These are phyloP conservation scores for Naegleria lovaniensis DNA, from an alignment of 208 protist genomes.

Conservation along the genomic window DNA sequence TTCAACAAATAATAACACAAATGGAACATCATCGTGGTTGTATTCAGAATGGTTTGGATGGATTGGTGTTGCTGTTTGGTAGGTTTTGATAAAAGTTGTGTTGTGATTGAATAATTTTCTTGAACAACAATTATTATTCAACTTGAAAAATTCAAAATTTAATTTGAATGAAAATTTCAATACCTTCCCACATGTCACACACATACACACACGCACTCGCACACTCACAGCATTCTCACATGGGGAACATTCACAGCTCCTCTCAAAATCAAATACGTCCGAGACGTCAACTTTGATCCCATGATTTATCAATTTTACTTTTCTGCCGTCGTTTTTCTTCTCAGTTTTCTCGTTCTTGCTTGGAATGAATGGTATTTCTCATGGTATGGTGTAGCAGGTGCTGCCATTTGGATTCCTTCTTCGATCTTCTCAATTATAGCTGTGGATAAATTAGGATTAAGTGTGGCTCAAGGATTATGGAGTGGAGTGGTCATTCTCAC, in stretches of 20 bases:
- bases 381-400: background rate
- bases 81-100: too few species aligned
- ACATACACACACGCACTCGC: too few species aligned
- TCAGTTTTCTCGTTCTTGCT: background rate
- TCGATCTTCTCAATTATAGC: background rate
- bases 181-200: too few species aligned
- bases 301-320: slow-evolving; percentile 24
- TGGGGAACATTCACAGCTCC: background rate
- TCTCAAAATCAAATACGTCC: background rate
- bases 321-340: background rate
- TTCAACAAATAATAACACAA: background rate
- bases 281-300: slow-evolving; percentile 8
- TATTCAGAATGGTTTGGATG: background rate
- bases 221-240: background rate
- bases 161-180: too few species aligned
- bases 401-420: slow-evolving; percentile 3
- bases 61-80: background rate
- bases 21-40: background rate
- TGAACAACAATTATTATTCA: too few species aligned
- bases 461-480: background rate
- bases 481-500: background rate
- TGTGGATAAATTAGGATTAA: background rate
- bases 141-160: too few species aligned
- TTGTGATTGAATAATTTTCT: too few species aligned
- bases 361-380: background rate